These are phyloP conservation scores for Thielaviopsis ethacetica DNA, from an alignment of 2,329 filamentous ascomycete genomes.

Conservation along the genomic window DNA sequence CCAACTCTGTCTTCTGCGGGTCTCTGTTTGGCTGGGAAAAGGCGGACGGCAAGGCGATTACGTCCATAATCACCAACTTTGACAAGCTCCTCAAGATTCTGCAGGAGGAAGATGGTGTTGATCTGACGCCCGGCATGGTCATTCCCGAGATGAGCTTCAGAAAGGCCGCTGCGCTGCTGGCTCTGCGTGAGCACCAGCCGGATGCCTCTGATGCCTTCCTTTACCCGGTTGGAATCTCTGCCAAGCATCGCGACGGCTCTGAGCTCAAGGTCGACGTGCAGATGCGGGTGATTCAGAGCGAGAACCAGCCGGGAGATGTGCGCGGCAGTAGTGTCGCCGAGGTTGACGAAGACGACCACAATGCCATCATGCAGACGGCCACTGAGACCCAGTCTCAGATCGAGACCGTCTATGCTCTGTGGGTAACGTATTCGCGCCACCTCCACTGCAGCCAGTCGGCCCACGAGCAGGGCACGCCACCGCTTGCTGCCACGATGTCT, in stretches of 20 bases:
- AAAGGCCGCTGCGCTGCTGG: constrained; percentile 68
- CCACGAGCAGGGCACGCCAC: constrained; percentile 40
- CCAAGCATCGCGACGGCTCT: constrained; percentile 76
- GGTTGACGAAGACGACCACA: constrained; percentile 31
- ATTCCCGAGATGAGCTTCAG: constrained; percentile 93
- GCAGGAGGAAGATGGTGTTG: constrained; percentile 71
- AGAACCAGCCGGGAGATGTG: constrained; percentile 45
- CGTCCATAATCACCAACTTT: constrained; percentile 70
- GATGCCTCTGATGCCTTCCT: constrained; percentile 69
- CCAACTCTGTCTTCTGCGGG: constrained; percentile 86
- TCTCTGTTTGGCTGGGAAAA: constrained; percentile 81
- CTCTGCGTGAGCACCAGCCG: constrained; percentile 64
- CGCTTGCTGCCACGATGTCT: constrained; percentile 47
- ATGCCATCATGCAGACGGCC: background rate
- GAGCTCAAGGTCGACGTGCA: constrained; percentile 91
- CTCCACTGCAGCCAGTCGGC: constrained; percentile 57
- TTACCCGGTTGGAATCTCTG: constrained; percentile 67
- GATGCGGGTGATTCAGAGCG: constrained; percentile 88
- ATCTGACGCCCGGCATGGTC: constrained; percentile 82
- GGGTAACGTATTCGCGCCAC: constrained; percentile 93
- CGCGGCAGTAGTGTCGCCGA: constrained; percentile 47
- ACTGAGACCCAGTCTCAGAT: constrained; percentile 27
- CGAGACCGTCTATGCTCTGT: constrained; percentile 84
- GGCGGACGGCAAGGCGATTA: constrained; percentile 66
- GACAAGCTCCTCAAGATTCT: constrained; percentile 68